Evolutionary conservation across 2,329 filamentous ascomycete genomes (phyloP), one percentile per base, ranked within the genome.

Genomic region (Lasiodiplodia gonubiensis): DNA sequence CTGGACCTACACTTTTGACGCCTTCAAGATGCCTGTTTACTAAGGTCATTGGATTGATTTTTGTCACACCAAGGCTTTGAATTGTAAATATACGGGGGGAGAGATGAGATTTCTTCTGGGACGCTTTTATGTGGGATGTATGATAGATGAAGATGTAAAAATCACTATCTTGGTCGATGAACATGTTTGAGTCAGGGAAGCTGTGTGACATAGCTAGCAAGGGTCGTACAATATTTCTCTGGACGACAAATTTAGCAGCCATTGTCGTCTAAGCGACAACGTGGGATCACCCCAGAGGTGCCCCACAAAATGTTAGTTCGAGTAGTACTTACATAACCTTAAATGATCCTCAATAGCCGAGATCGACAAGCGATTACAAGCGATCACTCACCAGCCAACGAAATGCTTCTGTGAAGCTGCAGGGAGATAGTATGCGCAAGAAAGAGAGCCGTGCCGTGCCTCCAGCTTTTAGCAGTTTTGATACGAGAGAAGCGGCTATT

Each of bases 1-100:
- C 52, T 66, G 64, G 64, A 66, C 64, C 3, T 59, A 66, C 53
- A 59, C 52, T 51, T 66, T 66, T 6, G 52, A 55, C 25, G 64
- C 64, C 8, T 66, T 66, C 53, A 66, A 66, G 39, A 11, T 59
- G 8, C 64, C 64, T 12, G 64, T 66, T 4, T 66, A 49, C 46
- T 66, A 37, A 76, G 39, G 27, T 6, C 27, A 30, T 30, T 42
- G 39, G 39, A 10, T 2, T n/a, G 18, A 3, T 2, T 46, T n/a
- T 46, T n/a, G 42, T 18, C 42, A 46, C 11, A 10, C 10, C 42
- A 2, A 14, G 42, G 18, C 7, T 46, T 46, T 46, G 42, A 21
- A 46, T 10, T 46, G 42, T 46, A 46, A 46, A 46, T 46, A 46
- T 21, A 10, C 3, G 10, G n/a, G 21, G 18, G n/a, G 42, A 46